phyloP scores from a whole-genome alignment of 2,329 filamentous ascomycete species.

The Neonectria coccinea region DNA sequence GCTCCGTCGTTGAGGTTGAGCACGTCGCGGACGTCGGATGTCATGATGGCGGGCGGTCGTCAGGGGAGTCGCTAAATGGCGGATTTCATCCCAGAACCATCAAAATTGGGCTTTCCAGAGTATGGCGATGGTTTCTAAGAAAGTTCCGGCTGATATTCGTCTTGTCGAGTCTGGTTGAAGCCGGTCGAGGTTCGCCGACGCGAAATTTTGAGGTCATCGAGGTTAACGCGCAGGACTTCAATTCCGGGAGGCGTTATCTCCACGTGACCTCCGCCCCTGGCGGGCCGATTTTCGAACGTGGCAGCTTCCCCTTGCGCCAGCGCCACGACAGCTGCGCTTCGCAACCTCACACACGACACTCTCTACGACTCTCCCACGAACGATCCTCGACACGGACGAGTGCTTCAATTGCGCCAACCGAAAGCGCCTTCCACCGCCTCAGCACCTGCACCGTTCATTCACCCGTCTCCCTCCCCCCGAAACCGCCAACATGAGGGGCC shows the following conservation, averaged over 20 bases:
- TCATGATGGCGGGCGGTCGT: slow-evolving; percentile 62
- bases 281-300: slow-evolving; percentile 61
- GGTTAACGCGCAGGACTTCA: slow-evolving; percentile 23
- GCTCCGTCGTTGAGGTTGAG: slow-evolving; percentile 78
- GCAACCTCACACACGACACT: slow-evolving; percentile 28
- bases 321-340: slow-evolving; percentile 32
- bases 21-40: slow-evolving; percentile 88
- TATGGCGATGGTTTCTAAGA: no score
- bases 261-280: slow-evolving; percentile 54
- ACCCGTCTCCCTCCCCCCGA: slow-evolving; percentile 5
- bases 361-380: slow-evolving; percentile 1
- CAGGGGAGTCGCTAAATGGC: slow-evolving; percentile 24
- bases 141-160: no score
- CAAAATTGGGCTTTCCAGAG: slow-evolving; percentile 7
- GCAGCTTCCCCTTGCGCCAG: slow-evolving; percentile 56
- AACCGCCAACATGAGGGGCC: slow-evolving; percentile 63
- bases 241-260: slow-evolving; percentile 30
- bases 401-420: slow-evolving; percentile 32
- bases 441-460: neutral
- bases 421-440: slow-evolving; percentile 16
- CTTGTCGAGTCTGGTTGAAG: slow-evolving; percentile 19
- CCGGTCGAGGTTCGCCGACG: slow-evolving; percentile 18
- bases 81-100: slow-evolving; percentile 42
- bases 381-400: slow-evolving; percentile 24
- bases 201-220: slow-evolving; percentile 28